Conservation (phyloP, 345 rosid species). For the Erucastrum elatum region DNA sequence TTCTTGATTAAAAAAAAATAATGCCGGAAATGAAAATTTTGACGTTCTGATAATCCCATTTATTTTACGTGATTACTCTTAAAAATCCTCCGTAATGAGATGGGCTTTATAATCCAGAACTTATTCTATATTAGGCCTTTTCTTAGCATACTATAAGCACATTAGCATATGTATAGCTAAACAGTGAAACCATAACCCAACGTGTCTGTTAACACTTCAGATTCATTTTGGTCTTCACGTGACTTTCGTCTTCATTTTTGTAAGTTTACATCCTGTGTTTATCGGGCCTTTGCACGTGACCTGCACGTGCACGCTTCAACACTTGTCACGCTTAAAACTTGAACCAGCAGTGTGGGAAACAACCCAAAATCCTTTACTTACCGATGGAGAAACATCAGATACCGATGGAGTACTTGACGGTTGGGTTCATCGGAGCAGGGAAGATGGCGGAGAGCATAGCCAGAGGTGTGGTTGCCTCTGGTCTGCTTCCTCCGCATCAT, state of each 20-base stretch:
- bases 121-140: too few species aligned
- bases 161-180: too few species aligned
- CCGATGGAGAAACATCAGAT: constrained; percentile 42
- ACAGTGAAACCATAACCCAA: too few species aligned
- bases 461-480: constrained; percentile 73
- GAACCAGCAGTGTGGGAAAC: neutral
- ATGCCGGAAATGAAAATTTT: neutral
- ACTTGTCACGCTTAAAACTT: neutral
- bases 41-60: neutral
- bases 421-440: constrained; percentile 88
- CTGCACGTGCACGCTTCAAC: neutral
- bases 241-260: neutral
- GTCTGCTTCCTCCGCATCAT: constrained; percentile 66
- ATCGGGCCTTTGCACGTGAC: constrained; percentile 5
- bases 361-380: neutral
- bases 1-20: neutral
- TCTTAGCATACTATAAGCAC: neutral
- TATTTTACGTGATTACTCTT: too few species aligned
- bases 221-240: too few species aligned
- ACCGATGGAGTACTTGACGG: constrained; percentile 48
- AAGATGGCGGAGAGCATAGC: constrained; percentile 96
- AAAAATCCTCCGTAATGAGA: too few species aligned
- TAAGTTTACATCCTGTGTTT: neutral
- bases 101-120: too few species aligned
- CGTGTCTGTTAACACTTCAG: too few species aligned